phyloP scores from a whole-genome alignment of 345 rosid species.

The Eucalyptus pumila region DNA sequence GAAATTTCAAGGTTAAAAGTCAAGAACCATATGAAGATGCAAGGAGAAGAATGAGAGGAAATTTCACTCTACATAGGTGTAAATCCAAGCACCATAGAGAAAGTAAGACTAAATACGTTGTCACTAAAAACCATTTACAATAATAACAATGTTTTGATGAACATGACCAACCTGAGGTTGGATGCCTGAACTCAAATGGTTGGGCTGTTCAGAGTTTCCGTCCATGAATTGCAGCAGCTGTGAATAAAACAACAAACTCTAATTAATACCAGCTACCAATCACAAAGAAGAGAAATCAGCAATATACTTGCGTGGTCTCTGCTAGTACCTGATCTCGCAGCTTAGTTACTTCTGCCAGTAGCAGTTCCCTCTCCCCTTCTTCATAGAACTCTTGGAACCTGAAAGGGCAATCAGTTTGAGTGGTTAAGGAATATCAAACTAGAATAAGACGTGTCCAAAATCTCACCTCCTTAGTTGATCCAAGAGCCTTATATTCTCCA shows the following conservation, averaged over 20 bases:
- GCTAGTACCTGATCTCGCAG: constrained; percentile 66
- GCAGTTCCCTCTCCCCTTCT: constrained; percentile 92
- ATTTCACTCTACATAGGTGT: not conserved
- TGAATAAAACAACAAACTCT: not conserved
- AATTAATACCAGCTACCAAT: not conserved
- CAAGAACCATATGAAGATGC: not conserved
- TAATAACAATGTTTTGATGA: not conserved
- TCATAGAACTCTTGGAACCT: constrained; percentile 94
- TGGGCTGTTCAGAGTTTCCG: constrained; percentile 29
- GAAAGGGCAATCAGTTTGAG: constrained; percentile 1
- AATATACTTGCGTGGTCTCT: not conserved
- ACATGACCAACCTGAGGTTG: constrained; percentile 41
- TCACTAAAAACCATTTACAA: not conserved
- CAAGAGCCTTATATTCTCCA: constrained; percentile 85
- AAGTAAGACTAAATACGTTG: not conserved
- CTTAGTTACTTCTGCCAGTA: constrained; percentile 53
- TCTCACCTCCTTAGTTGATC: constrained; percentile 81
- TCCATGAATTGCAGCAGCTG: constrained; percentile 61
- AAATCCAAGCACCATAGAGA: not conserved
- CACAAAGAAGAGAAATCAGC: not conserved
- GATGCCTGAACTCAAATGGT: constrained; percentile 8
- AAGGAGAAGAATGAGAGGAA: not conserved
- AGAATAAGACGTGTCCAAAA: not conserved
- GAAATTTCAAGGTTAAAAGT: not conserved
- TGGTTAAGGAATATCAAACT: not conserved